Conservation (phyloP, 2,329 filamentous ascomycete species). For the Fusarium newnesense region DNA sequence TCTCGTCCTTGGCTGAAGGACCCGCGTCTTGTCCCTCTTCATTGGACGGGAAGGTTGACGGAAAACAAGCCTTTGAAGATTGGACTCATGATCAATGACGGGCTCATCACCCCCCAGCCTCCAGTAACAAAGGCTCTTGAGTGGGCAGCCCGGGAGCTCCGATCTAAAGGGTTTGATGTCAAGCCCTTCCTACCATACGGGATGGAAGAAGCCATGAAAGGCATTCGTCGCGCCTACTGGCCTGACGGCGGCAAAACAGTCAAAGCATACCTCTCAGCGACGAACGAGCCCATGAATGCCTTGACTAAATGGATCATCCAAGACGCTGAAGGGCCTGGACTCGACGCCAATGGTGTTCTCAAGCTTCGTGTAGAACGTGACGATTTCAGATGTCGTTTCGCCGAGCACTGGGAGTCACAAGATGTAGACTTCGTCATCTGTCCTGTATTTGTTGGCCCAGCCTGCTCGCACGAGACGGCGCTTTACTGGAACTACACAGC, state of each 20-base stretch:
- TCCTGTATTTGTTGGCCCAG: slow-evolving; percentile 41
- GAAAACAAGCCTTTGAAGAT: slow-evolving; percentile 46
- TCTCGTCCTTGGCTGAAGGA: slow-evolving; percentile 45
- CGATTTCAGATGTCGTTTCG: slow-evolving; percentile 46
- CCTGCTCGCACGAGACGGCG: slow-evolving; percentile 48
- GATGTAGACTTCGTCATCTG: slow-evolving; percentile 50
- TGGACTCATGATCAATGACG: slow-evolving; percentile 55
- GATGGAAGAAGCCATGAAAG: slow-evolving; percentile 21
- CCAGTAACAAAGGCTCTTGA: slow-evolving; percentile 49
- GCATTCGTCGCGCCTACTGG: slow-evolving; percentile 35
- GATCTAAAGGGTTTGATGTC: not conserved
- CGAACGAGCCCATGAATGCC: slow-evolving; percentile 44
- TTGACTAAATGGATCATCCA: slow-evolving; percentile 43
- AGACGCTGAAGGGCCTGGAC: slow-evolving; percentile 22
- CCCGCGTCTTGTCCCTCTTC: slow-evolving; percentile 46
- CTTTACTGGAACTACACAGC: slow-evolving; percentile 51
- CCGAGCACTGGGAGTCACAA: slow-evolving; percentile 47
- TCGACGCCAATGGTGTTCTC: slow-evolving; percentile 35
- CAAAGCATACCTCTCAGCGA: slow-evolving; percentile 20
- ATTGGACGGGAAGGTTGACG: slow-evolving; percentile 37
- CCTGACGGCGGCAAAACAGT: slow-evolving; percentile 39
- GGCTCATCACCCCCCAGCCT: slow-evolving; percentile 51
- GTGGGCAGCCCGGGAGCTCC: slow-evolving; percentile 44
- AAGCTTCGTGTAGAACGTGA: slow-evolving; percentile 42
- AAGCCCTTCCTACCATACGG: slow-evolving; percentile 25